These are phyloP conservation scores for Thelonectria olida DNA, from an alignment of 2,329 filamentous ascomycete species.

Conservation along the genomic window DNA sequence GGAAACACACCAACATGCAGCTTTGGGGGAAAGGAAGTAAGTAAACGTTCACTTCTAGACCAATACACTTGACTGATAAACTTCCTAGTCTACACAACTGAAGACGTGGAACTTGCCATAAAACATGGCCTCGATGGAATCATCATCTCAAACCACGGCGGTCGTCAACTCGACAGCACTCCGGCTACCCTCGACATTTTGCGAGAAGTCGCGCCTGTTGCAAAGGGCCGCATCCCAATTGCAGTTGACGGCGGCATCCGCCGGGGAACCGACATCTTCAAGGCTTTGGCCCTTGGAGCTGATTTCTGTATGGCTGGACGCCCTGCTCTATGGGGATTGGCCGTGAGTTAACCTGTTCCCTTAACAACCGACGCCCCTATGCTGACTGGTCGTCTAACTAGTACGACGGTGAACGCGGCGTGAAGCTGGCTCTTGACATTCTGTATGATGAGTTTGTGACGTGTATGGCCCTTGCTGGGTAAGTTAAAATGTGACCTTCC, in stretches of 20 bases:
- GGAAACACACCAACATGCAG: constrained; percentile 21
- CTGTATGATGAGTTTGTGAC: constrained; percentile 23
- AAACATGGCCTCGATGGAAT: constrained; percentile 42
- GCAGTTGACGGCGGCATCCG: constrained; percentile 48
- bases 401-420: constrained; percentile 22
- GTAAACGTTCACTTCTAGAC: background rate
- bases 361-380: fast-evolving
- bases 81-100: constrained; percentile 39
- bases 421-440: constrained; percentile 19
- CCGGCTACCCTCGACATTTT: constrained; percentile 44
- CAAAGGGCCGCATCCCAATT: constrained; percentile 34
- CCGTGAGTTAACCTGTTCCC: constrained; percentile 4
- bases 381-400: background rate
- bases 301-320: constrained; percentile 27
- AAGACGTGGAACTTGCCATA: constrained; percentile 43
- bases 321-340: constrained; percentile 25
- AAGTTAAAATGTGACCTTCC: background rate
- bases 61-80: too few relatives aligned
- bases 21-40: constrained; percentile 26
- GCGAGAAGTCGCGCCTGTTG: constrained; percentile 41
- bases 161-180: constrained; percentile 45
- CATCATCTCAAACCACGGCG: constrained; percentile 47
- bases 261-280: constrained; percentile 47
- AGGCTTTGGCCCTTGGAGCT: constrained; percentile 47
- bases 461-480: constrained; percentile 21